A percentile compares a stretch with the other conserved stretches of the same genome.
Evolutionary conservation across 495 filamentous ascomycete genomes (phyloP).

Genomic region (Neurospora sp.): DNA sequence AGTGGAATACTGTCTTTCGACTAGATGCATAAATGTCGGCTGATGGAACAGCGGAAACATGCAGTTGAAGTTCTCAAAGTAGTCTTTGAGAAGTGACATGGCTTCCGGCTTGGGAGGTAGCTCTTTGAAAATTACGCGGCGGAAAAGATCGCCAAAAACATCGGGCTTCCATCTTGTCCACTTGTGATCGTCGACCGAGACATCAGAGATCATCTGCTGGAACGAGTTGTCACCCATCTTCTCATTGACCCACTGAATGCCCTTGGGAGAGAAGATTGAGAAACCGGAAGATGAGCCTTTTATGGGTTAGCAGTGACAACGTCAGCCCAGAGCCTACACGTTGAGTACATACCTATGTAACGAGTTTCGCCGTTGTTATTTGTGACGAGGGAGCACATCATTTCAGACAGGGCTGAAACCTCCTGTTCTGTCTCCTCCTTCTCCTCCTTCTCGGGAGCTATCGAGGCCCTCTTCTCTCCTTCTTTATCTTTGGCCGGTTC

Average conservation of each 20-base stretch:
- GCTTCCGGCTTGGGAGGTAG: constrained; percentile 75
- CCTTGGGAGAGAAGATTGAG: constrained; percentile 89
- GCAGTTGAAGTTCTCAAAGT: constrained; percentile 97
- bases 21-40: constrained; percentile 93
- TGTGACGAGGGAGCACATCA: constrained; percentile 99
- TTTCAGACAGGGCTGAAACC: constrained; percentile 86
- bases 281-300: constrained; percentile 93
- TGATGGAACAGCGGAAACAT: constrained; percentile 97
- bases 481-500: constrained; percentile 45
- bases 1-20: constrained; percentile 82
- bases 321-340: neutral
- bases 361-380: constrained; percentile 93
- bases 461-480: constrained; percentile 24
- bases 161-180: constrained; percentile 96
- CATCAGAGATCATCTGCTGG: constrained; percentile 85
- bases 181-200: constrained; percentile 76
- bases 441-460: constrained; percentile 24
- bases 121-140: constrained; percentile 69
- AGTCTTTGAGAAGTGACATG: constrained; percentile 77
- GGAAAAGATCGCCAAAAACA: constrained; percentile 89
- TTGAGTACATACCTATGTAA: constrained; percentile 68
- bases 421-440: constrained; percentile 71
- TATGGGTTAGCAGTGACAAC: constrained; percentile 13
- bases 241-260: constrained; percentile 97
- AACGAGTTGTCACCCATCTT: constrained; percentile 94